A percentile compares a stretch with the other conserved stretches of the same genome.
Evolutionary conservation across 2,329 filamentous ascomycete genomes (phyloP).

Genomic region (Aureobasidium melanogenum): DNA sequence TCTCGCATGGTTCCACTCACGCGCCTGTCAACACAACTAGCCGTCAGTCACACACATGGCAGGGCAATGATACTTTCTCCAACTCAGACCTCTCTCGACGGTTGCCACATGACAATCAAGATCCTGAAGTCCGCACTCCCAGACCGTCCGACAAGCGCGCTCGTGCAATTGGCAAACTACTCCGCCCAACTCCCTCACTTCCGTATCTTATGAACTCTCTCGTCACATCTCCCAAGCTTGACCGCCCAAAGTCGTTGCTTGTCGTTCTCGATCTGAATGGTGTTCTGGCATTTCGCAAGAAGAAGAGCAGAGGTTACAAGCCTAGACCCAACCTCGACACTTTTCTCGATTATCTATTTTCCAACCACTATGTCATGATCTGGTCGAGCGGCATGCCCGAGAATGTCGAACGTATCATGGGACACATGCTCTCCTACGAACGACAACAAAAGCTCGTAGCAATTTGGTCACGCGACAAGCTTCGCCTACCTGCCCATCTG

Average conservation of each 20-base stretch:
- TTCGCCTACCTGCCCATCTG: constrained; percentile 56
- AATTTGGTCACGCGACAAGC: constrained; percentile 68
- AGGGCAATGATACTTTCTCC: background rate
- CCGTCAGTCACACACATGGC: background rate
- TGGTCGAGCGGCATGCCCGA: constrained; percentile 78
- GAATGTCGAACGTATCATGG: constrained; percentile 64
- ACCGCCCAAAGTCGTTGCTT: constrained; percentile 45
- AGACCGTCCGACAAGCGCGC: background rate
- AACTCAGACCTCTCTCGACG: background rate
- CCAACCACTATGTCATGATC: constrained; percentile 70
- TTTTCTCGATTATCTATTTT: constrained; percentile 68
- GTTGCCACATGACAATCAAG: background rate
- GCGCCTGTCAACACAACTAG: background rate
- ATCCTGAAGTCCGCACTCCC: background rate
- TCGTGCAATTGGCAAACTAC: background rate
- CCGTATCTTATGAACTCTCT: background rate
- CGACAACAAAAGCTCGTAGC: constrained; percentile 51
- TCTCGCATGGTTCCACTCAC: background rate
- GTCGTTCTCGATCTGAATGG: constrained; percentile 91
- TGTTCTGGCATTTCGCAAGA: constrained; percentile 66
- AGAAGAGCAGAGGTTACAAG: constrained; percentile 22
- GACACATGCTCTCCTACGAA: constrained; percentile 49
- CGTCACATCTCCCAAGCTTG: background rate
- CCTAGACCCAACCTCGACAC: constrained; percentile 56
- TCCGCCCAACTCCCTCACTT: background rate